These are phyloP conservation scores for Diaporthe sp. DNA, from an alignment of 2,329 filamentous ascomycete genomes.

Conservation along the genomic window DNA sequence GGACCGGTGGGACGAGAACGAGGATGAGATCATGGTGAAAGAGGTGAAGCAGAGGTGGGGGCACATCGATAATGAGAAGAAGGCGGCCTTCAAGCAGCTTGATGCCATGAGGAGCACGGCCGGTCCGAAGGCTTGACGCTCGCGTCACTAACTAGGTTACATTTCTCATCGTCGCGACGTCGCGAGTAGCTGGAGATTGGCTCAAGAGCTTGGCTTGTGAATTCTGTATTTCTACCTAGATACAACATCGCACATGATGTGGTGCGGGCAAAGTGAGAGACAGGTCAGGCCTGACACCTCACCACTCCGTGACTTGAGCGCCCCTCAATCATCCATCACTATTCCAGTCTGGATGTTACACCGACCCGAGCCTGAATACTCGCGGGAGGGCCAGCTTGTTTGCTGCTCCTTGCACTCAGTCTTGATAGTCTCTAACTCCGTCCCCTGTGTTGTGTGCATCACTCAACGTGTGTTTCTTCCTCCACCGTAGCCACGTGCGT, in stretches of 20 bases:
- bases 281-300: constrained; percentile 16
- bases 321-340: constrained; percentile 7
- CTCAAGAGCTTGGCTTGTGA: constrained; percentile 40
- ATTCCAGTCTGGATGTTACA: constrained; percentile 24
- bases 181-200: not conserved
- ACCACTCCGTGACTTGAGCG: constrained; percentile 4
- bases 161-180: not conserved
- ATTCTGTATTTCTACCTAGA: constrained; percentile 40
- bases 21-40: constrained; percentile 46
- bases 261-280: constrained; percentile 25
- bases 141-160: too few relatives aligned
- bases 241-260: constrained; percentile 33
- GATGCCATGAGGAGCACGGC: constrained; percentile 31
- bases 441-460: not conserved
- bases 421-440: not conserved
- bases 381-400: not conserved
- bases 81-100: constrained; percentile 38
- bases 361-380: constrained; percentile 1
- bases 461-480: constrained; percentile 17
- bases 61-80: constrained; percentile 43
- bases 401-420: constrained; percentile 9
- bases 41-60: constrained; percentile 38
- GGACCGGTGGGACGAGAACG: constrained; percentile 56
- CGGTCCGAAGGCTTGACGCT: not conserved
- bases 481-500: constrained; percentile 28